Percentiles rank a stretch among this genome's conserved stretches.
phyloP scores from a whole-genome alignment of 75 land plant species.

The Pinus taeda region DNA sequence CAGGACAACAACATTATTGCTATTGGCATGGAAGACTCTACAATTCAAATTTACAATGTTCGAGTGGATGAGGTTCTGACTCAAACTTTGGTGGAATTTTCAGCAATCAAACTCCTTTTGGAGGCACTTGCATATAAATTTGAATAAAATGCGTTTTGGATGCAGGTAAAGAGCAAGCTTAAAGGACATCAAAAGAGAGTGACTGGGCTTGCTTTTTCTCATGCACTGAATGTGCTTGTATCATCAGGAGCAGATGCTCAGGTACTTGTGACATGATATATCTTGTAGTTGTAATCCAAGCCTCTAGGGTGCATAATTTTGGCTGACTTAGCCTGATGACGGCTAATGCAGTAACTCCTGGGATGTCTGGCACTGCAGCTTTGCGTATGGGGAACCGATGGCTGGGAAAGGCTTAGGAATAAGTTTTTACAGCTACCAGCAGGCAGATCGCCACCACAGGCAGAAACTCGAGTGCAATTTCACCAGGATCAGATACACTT shows the following conservation, averaged over 20 bases:
- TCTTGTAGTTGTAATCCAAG: neutral
- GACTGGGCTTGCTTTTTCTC: constrained; percentile 56
- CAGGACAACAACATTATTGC: constrained; percentile 68
- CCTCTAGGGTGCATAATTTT: neutral
- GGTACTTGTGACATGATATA: constrained; percentile 14
- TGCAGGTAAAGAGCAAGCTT: constrained; percentile 52
- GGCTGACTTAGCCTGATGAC: neutral
- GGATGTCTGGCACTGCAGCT: constrained; percentile 19
- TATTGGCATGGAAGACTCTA: constrained; percentile 58
- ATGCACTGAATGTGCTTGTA: constrained; percentile 33
- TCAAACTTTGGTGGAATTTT: constrained; percentile 3
- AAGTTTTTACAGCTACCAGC: constrained; percentile 24
- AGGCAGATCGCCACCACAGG: neutral
- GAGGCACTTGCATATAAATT: neutral
- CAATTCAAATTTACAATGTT: constrained; percentile 65
- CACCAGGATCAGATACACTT: constrained; percentile 43
- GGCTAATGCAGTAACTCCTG: neutral
- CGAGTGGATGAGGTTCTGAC: constrained; percentile 44
- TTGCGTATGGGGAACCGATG: constrained; percentile 45
- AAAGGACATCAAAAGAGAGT: constrained; percentile 53
- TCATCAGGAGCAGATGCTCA: constrained; percentile 62
- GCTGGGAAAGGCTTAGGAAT: constrained; percentile 32
- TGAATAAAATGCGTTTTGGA: neutral
- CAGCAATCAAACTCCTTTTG: neutral
- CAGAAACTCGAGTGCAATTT: constrained; percentile 48